Evolutionary conservation across 1,284 basidiomycete species (phyloP).

Genomic region (Abortiporus biennis): DNA sequence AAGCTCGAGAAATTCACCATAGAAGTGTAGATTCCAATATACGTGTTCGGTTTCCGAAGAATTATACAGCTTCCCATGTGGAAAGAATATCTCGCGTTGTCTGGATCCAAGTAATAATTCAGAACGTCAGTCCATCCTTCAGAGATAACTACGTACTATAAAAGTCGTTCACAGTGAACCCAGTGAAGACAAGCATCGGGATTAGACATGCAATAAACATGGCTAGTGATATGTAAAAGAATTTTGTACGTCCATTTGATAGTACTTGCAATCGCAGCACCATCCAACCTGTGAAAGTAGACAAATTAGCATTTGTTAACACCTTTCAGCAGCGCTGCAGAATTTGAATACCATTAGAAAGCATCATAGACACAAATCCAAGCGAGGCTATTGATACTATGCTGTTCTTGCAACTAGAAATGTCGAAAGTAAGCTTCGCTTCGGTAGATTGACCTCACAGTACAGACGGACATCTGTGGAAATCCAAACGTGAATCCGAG

Average conservation of each 20-base stretch:
- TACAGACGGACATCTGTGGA: no score
- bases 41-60: background rate
- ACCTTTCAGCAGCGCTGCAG: background rate
- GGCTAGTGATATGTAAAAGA: background rate
- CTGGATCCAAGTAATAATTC: slow-evolving; percentile 1
- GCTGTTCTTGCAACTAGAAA: slow-evolving; percentile 4
- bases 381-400: background rate
- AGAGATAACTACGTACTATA: slow-evolving; percentile 2
- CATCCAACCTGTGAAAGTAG: slow-evolving; percentile 3
- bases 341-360: slow-evolving; percentile 3
- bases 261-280: slow-evolving; percentile 2
- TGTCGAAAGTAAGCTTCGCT: no score
- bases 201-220: background rate
- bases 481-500: no score
- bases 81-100: background rate
- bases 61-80: slow-evolving; percentile 3
- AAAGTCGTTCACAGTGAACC: background rate
- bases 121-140: background rate
- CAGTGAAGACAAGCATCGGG: slow-evolving; percentile 1
- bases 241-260: slow-evolving; percentile 5
- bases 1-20: slow-evolving; percentile 3
- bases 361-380: slow-evolving; percentile 2
- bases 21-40: slow-evolving; percentile 2
- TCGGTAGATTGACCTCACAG: no score
- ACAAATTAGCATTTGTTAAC: background rate